Conservation (phyloP, 371 early-diverging fungal species). For the Saksenaea vasiformis region DNA sequence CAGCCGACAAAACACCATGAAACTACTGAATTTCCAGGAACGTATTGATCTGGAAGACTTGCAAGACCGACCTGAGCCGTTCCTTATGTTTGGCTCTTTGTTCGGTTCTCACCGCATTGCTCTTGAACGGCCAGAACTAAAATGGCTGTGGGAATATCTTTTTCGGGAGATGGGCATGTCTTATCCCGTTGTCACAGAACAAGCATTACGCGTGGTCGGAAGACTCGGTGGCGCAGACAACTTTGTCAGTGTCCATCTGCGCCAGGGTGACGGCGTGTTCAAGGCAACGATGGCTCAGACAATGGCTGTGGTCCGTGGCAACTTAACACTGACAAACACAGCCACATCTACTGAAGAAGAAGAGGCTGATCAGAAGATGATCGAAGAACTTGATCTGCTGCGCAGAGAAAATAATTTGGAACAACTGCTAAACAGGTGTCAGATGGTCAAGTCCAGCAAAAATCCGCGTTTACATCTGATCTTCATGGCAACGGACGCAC, state of each 20-base stretch:
- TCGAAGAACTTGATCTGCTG: neutral
- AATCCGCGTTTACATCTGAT: conserved; percentile 40
- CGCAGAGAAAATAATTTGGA: neutral
- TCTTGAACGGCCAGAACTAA: conserved; percentile 6
- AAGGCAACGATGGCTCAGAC: conserved; percentile 20
- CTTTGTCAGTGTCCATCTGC: conserved; percentile 34
- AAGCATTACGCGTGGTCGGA: conserved; percentile 16
- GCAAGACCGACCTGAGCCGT: conserved; percentile 20
- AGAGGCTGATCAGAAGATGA: conserved; percentile 2
- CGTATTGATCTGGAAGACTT: conserved; percentile 22
- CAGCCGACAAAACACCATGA: neutral
- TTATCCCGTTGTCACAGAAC: conserved; percentile 23
- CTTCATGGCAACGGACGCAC: conserved; percentile 61
- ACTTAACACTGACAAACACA: neutral
- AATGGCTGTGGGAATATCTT: conserved; percentile 10
- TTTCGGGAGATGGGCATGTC: conserved; percentile 15
- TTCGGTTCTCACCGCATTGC: conserved; percentile 33
- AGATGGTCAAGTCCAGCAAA: neutral
- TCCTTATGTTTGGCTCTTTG: conserved; percentile 33
- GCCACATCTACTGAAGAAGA: neutral
- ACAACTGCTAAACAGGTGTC: neutral
- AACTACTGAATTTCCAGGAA: conserved; percentile 9
- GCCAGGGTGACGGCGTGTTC: conserved; percentile 39
- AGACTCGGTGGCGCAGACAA: conserved; percentile 31
- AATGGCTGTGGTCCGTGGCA: conserved; percentile 13